phyloP scores from a whole-genome alignment of 768 basidiomycete species.

The Suillus weaverae region DNA sequence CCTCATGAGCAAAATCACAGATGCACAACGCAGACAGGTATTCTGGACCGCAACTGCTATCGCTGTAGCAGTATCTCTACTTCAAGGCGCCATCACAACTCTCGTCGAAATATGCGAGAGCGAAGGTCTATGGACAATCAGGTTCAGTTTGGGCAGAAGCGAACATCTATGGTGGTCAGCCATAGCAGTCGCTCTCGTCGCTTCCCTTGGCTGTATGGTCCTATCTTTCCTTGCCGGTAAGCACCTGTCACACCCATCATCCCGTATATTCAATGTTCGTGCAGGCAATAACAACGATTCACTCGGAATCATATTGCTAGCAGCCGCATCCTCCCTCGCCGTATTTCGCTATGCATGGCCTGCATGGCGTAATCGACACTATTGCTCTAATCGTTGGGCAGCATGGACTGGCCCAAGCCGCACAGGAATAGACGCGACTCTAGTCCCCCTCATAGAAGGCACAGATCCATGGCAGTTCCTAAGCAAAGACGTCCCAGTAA shows the following conservation, averaged over 20 bases:
- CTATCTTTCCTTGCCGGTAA: neutral
- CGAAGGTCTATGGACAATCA: neutral
- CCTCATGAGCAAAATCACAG: slow-evolving; percentile 1
- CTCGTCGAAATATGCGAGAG: slow-evolving; percentile 3
- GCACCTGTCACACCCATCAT: neutral
- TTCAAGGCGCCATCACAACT: neutral
- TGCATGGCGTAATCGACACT: slow-evolving; percentile 6
- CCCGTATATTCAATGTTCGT: neutral
- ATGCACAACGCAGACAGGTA: neutral
- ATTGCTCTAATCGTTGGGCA: neutral
- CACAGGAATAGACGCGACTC: neutral
- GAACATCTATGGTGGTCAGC: slow-evolving; percentile 4
- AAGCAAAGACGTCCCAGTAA: neutral
- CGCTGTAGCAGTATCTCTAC: neutral
- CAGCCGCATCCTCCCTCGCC: neutral
- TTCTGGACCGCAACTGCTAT: slow-evolving; percentile 5
- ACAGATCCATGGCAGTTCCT: neutral
- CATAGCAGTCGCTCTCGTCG: neutral
- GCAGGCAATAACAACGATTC: neutral
- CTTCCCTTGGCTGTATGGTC: neutral
- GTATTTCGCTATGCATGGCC: slow-evolving; percentile 4
- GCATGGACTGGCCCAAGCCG: slow-evolving; percentile 2
- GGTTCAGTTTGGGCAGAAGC: neutral
- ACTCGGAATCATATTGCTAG: neutral
- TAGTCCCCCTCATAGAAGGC: neutral